Percentiles rank a stretch among this genome's conserved stretches.
These are phyloP conservation scores for Diversispora epigaea DNA, from an alignment of 192 early-diverging fungal species.

Conservation along the genomic window DNA sequence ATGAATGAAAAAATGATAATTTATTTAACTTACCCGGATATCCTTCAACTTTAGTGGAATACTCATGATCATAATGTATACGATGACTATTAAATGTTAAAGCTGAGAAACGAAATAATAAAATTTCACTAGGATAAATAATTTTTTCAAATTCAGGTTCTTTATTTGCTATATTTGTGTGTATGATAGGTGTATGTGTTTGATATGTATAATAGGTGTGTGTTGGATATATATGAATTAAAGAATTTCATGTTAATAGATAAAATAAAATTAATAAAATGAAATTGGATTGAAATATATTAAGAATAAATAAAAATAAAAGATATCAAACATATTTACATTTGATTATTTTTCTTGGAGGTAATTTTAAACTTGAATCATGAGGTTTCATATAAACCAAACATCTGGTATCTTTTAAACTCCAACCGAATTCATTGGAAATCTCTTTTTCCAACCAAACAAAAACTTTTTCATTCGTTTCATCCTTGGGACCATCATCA, in stretches of 20 bases:
- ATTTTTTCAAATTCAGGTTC: conserved; percentile 60
- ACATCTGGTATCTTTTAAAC: conserved; percentile 64
- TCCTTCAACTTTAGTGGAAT: conserved; percentile 65
- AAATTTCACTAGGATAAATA: conserved; percentile 64
- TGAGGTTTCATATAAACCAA: conserved; percentile 63
- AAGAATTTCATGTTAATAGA: not conserved
- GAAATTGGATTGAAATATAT: not conserved
- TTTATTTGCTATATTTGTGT: conserved; percentile 38
- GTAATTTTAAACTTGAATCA: conserved; percentile 14
- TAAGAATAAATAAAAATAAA: not conserved
- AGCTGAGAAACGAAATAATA: conserved; percentile 85
- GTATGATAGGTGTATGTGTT: not conserved
- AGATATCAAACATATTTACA: conserved; percentile 20
- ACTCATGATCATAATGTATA: conserved; percentile 82
- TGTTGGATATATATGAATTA: not conserved
- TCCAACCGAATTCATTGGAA: conserved; percentile 57
- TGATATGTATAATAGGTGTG: too few relatives aligned
- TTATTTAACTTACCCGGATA: conserved; percentile 52
- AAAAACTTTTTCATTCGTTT: conserved; percentile 62
- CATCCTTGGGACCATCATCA: too few relatives aligned
- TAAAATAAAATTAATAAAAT: too few relatives aligned
- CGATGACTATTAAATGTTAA: conserved; percentile 87
- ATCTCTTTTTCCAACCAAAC: conserved; percentile 68
- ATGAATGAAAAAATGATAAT: not conserved
- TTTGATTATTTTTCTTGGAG: conserved; percentile 38